Evolutionary conservation across 1,139 yeast genomes (phyloP).

Genomic region (Lodderomyces margitis): DNA sequence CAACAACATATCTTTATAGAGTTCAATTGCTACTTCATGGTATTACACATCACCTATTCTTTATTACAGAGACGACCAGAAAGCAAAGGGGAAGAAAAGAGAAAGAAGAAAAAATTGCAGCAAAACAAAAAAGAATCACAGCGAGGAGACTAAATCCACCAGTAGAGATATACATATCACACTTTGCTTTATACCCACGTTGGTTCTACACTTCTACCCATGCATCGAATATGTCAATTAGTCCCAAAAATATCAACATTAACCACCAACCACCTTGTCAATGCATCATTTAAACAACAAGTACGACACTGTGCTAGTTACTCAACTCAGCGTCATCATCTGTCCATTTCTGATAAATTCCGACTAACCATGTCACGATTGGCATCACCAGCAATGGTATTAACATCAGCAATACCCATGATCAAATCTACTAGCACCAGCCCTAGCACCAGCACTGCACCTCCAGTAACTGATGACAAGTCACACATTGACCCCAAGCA

Average conservation of each 20-base stretch:
- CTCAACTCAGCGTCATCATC: not conserved
- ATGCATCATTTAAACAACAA: not conserved
- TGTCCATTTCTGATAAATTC: slow-evolving; percentile 17
- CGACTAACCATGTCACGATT: slow-evolving; percentile 40
- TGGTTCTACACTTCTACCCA: too few species aligned
- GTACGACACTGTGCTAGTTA: not conserved
- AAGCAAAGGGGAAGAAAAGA: not conserved
- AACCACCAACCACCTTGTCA: not conserved
- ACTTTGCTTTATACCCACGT: too few species aligned
- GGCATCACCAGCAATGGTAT: slow-evolving; percentile 45
- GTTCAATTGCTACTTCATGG: too few species aligned
- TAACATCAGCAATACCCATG: slow-evolving; percentile 20
- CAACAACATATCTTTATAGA: too few species aligned
- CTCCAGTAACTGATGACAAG: not conserved
- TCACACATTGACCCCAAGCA: slow-evolving; percentile 1
- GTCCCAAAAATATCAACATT: too few species aligned
- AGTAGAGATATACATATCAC: too few species aligned
- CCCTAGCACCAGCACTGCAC: not conserved
- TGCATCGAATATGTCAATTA: slow-evolving; percentile 2
- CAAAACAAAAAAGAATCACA: too few species aligned
- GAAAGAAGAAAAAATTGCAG: not conserved
- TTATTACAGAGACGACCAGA: not conserved
- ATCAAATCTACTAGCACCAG: slow-evolving; percentile 1
- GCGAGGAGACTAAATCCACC: too few species aligned
- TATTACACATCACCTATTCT: too few species aligned